Percentiles rank a stretch among this genome's conserved stretches.
Conservation (phyloP, 371 early-diverging fungal genomes). For the Actinomucor elegans region DNA sequence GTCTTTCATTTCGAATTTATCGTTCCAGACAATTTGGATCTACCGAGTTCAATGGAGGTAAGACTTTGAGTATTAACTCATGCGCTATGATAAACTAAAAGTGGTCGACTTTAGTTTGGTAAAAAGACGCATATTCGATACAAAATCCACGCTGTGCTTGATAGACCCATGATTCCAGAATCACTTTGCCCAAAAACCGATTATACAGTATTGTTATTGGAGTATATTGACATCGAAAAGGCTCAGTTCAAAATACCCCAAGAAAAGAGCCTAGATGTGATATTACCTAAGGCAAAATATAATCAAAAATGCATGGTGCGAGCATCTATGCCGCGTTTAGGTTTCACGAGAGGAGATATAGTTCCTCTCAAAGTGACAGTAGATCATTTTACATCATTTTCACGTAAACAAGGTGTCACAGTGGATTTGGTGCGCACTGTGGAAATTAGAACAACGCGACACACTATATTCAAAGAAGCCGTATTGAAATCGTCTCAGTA, state of each 20-base stretch:
- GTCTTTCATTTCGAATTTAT: conserved; percentile 41
- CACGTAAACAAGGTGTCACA: conserved; percentile 25
- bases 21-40: conserved; percentile 36
- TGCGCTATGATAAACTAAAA: neutral
- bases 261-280: conserved; percentile 28
- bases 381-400: conserved; percentile 31
- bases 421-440: conserved; percentile 37
- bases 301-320: conserved; percentile 30
- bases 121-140: conserved; percentile 43
- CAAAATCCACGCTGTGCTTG: conserved; percentile 35
- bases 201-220: conserved; percentile 40
- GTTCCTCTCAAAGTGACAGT: conserved; percentile 36
- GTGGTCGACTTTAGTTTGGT: conserved; percentile 10
- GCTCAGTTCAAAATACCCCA: conserved; percentile 26
- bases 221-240: conserved; percentile 38
- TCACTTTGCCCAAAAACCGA: conserved; percentile 40
- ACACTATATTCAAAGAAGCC: conserved; percentile 21
- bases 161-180: conserved; percentile 44
- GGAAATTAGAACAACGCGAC: conserved; percentile 31
- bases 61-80: neutral
- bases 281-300: conserved; percentile 23
- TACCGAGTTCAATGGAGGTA: conserved; percentile 54
- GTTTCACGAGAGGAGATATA: conserved; percentile 51
- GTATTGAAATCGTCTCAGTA: conserved; percentile 9
- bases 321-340: conserved; percentile 40